These are phyloP conservation scores for Hygrophila difformis DNA, from an alignment of 257 asterid genomes.

Conservation along the genomic window DNA sequence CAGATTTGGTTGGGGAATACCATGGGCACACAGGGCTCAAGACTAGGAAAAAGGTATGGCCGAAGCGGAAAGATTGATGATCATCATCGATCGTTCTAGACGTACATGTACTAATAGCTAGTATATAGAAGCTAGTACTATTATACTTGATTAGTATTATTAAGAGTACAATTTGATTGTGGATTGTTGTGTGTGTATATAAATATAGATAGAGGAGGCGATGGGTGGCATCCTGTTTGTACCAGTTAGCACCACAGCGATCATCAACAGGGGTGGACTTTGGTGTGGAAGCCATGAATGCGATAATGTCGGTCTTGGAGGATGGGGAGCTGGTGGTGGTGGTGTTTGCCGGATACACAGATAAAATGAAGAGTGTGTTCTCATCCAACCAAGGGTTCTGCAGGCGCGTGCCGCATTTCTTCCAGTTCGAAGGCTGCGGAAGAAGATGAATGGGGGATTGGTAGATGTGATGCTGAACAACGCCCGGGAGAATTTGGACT, in stretches of 20 bases:
- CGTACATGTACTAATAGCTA: too few relatives aligned
- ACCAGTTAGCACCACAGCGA: slow-evolving; percentile 48
- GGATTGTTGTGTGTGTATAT: too few relatives aligned
- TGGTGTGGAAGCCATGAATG: slow-evolving; percentile 79
- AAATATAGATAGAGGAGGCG: slow-evolving; percentile 72
- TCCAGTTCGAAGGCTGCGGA: slow-evolving; percentile 61
- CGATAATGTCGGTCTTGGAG: slow-evolving; percentile 86
- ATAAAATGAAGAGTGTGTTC: slow-evolving; percentile 78
- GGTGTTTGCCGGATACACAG: slow-evolving; percentile 86
- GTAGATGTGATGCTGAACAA: slow-evolving; percentile 64
- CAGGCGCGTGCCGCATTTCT: slow-evolving; percentile 71
- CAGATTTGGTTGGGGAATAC: slow-evolving; percentile 79
- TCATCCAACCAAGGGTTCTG: slow-evolving; percentile 76
- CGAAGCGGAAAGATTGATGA: background rate
- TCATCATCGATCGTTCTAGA: too few relatives aligned
- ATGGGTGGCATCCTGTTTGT: slow-evolving; percentile 76
- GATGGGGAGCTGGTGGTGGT: slow-evolving; percentile 62
- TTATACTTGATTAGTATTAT: too few relatives aligned
- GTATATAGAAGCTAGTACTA: too few relatives aligned
- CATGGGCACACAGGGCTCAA: slow-evolving; percentile 85
- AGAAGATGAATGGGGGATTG: slow-evolving; percentile 82
- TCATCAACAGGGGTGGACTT: slow-evolving; percentile 44
- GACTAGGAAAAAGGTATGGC: slow-evolving; percentile 66
- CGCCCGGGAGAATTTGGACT: slow-evolving; percentile 64
- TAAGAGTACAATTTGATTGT: too few relatives aligned